Conservation (phyloP, 1,284 basidiomycete species). For the Malassezia equina region DNA sequence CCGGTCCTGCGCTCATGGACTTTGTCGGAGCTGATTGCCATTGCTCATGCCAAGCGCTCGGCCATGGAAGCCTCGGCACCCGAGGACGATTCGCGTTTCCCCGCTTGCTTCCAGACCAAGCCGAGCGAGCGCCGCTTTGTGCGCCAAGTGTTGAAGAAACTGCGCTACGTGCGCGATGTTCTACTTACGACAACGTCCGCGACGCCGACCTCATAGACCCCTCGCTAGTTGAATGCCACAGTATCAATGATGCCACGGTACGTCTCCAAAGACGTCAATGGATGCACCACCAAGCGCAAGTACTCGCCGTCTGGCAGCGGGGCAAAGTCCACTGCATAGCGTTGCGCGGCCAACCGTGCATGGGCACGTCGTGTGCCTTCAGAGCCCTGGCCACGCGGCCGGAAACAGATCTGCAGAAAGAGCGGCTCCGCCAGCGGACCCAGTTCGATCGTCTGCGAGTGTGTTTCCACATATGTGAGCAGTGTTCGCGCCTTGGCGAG, state of each 20-base stretch:
- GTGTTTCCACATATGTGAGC: constrained; percentile 20
- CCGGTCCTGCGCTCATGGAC: constrained; percentile 67
- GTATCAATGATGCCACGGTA: constrained; percentile 25
- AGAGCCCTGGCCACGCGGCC: constrained; percentile 21
- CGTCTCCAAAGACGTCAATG: constrained; percentile 20
- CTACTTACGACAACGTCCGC: constrained; percentile 17
- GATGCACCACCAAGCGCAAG: constrained; percentile 37
- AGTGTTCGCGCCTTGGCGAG: constrained; percentile 22
- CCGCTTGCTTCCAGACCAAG: constrained; percentile 18
- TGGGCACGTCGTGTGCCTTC: constrained; percentile 16
- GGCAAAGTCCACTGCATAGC: constrained; percentile 41
- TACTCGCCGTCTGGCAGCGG: constrained; percentile 31
- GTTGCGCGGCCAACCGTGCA: constrained; percentile 18
- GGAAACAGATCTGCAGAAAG: constrained; percentile 41
- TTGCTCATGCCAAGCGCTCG: constrained; percentile 50
- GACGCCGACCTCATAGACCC: neutral
- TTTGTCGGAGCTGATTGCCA: constrained; percentile 63
- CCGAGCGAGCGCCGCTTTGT: constrained; percentile 24
- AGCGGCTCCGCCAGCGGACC: constrained; percentile 30
- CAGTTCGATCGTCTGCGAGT: constrained; percentile 26
- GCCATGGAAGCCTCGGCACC: constrained; percentile 20
- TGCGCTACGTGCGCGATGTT: constrained; percentile 25
- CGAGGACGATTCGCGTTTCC: constrained; percentile 5
- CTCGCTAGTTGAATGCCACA: constrained; percentile 15
- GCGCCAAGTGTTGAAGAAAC: constrained; percentile 22